Evolutionary conservation across 257 asterid genomes (phyloP), one percentile per base, ranked within the genome.

Genomic region (Forsythia viridissima): DNA sequence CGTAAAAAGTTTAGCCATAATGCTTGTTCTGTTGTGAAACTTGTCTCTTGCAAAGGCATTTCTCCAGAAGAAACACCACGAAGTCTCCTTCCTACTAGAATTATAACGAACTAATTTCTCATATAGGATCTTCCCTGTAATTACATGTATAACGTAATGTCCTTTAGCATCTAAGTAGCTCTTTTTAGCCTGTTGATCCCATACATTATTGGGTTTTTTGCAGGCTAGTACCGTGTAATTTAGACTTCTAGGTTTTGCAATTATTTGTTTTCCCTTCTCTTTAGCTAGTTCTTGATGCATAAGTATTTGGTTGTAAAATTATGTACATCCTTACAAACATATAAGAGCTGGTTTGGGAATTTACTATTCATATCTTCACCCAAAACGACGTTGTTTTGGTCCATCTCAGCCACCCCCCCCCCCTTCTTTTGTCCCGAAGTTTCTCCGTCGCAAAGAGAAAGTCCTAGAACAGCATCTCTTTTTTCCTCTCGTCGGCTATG

Each of bases 51-150:
- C 4, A 90, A 88, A 30, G 86, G 83, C 7, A 44, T 24, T 37
- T 20, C 52, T 46, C 61, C 66, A 15, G 79, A 80, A n/a, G 88
- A 82, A 67, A 78, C 76, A 74, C 71, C 78, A 57, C 79, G 79
- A 59, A 84, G 75, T 71, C 77, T 93, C 69, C 97, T 93, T 66
- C 98, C 98, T 80, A 51, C 73, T 8, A 84, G 78, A 66, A 83
- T 94, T 61, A 76, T 86, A 37, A 51, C 90, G 74, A 87, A 86
- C 78, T 91, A 80, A 81, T 69, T 76, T 34, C 13, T 66, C 16
- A 24, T 73, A 61, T 75, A 69, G 63, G 63, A 51, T 70, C 65
- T 68, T 81, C 82, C 15, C 59, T 81, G 78, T 84, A 79, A 84
- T 76, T 76, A 73, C 36, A 71, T 77, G 82, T 82, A 74, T 63